Percentiles rank a stretch among this genome's conserved stretches.
Evolutionary conservation across 805 yeast species (phyloP).

Genomic region (Yarrowia sp.): DNA sequence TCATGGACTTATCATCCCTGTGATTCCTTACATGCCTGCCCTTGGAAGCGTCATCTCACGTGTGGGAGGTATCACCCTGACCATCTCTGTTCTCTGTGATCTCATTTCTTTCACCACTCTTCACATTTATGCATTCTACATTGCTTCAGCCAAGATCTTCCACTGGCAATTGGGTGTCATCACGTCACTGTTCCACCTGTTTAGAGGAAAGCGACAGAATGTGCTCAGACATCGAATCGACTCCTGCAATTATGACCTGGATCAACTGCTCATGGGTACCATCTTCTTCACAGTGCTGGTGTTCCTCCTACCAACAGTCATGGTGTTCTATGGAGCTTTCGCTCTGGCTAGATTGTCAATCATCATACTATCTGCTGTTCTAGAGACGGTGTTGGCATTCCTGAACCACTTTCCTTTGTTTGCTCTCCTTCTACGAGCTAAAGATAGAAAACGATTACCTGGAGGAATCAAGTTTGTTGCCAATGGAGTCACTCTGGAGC

Average conservation of each 20-base stretch:
- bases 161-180: conserved; percentile 74
- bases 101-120: conserved; percentile 65
- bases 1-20: conserved; percentile 40
- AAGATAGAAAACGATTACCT: conserved; percentile 75
- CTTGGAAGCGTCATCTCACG: conserved; percentile 53
- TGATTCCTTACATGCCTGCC: conserved; percentile 49
- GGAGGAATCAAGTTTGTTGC: conserved; percentile 57
- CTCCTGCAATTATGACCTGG: conserved; percentile 80
- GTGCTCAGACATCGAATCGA: conserved; percentile 86
- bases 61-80: conserved; percentile 70
- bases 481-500: conserved; percentile 42
- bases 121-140: conserved; percentile 79
- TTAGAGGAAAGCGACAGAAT: conserved; percentile 88
- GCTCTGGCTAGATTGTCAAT: conserved; percentile 63
- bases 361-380: conserved; percentile 56
- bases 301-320: conserved; percentile 83
- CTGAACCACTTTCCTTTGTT: conserved; percentile 88
- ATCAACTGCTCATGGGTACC: conserved; percentile 88
- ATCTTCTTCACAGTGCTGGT: conserved; percentile 79
- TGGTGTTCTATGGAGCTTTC: conserved; percentile 82
- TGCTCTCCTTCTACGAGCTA: conserved; percentile 76
- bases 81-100: conserved; percentile 72
- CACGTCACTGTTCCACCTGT: conserved; percentile 77
- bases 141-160: conserved; percentile 79
- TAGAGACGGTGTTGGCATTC: conserved; percentile 67